A percentile compares a stretch with the other conserved stretches of the same genome.
phyloP scores from a whole-genome alignment of 139 green algal genomes.

The Chlorella sp. region DNA sequence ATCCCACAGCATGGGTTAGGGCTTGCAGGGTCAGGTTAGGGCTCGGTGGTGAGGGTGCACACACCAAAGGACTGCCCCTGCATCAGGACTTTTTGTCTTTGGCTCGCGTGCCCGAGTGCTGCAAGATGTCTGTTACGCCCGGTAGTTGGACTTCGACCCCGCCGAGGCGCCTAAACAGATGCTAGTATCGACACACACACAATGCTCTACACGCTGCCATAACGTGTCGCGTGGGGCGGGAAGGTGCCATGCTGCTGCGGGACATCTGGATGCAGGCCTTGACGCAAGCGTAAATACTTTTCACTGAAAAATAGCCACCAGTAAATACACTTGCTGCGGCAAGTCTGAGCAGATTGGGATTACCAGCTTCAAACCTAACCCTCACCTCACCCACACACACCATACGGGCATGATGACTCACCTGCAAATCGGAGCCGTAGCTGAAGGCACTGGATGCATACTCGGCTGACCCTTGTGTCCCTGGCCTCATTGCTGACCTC shows the following conservation, averaged over 20 bases:
- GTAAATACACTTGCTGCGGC: too few relatives aligned
- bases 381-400: not conserved
- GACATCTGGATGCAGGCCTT: too few relatives aligned
- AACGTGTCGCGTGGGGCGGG: too few relatives aligned
- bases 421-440: slow-evolving; percentile 34
- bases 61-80: too few relatives aligned
- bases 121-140: not conserved
- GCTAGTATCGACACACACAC: too few relatives aligned
- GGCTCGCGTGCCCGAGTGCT: not conserved
- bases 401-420: not conserved
- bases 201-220: too few relatives aligned
- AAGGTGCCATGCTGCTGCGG: not conserved
- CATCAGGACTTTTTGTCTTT: not conserved
- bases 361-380: not conserved
- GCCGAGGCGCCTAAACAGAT: not conserved
- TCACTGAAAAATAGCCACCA: too few relatives aligned
- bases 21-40: not conserved
- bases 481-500: not conserved
- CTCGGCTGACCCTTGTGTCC: not conserved
- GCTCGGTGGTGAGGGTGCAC: not conserved
- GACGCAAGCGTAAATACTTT: too few relatives aligned
- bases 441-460: slow-evolving; percentile 25
- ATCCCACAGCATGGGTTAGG: not conserved
- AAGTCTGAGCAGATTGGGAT: too few relatives aligned
- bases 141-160: not conserved